Evolutionary conservation across 352 stramenopile species (phyloP).

Genomic region (Globisporangium yorkense): DNA sequence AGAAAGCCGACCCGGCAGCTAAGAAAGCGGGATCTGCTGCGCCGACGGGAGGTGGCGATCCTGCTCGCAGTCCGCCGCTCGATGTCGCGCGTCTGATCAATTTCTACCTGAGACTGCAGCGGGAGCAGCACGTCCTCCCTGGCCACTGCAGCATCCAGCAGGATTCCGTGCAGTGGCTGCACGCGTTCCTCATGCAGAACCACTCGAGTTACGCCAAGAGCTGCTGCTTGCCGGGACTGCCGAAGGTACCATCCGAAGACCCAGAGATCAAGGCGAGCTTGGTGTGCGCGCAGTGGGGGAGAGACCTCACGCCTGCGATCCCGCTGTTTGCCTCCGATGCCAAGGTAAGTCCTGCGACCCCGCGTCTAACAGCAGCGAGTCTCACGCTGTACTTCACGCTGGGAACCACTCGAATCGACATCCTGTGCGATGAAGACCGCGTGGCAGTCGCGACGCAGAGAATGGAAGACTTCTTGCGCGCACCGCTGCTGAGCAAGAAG

Average conservation of each 20-base stretch:
- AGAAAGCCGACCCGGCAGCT: neutral
- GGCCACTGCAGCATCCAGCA: slow-evolving; percentile 22
- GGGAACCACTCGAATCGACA: slow-evolving; percentile 37
- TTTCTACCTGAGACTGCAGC: slow-evolving; percentile 49
- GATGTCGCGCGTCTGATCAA: slow-evolving; percentile 39
- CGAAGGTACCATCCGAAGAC: slow-evolving; percentile 32
- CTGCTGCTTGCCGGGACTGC: slow-evolving; percentile 44
- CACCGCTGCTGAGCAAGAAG: slow-evolving; percentile 48
- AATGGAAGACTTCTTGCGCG: slow-evolving; percentile 42
- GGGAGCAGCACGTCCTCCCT: slow-evolving; percentile 41
- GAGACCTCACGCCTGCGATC: slow-evolving; percentile 49
- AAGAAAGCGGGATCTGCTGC: slow-evolving; percentile 8
- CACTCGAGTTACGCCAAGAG: slow-evolving; percentile 48
- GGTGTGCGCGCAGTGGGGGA: slow-evolving; percentile 53
- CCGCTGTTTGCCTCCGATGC: neutral
- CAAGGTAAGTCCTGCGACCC: neutral
- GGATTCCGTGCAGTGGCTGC: slow-evolving; percentile 31
- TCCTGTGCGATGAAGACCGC: slow-evolving; percentile 16
- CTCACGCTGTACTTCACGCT: slow-evolving; percentile 60
- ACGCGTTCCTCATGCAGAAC: slow-evolving; percentile 51
- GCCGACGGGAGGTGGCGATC: slow-evolving; percentile 1
- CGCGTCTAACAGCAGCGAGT: neutral
- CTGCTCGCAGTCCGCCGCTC: neutral
- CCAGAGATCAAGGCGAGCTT: slow-evolving; percentile 56
- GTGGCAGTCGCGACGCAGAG: slow-evolving; percentile 15